phyloP scores from a whole-genome alignment of 345 rosid species.

The Carallia brachiata region DNA sequence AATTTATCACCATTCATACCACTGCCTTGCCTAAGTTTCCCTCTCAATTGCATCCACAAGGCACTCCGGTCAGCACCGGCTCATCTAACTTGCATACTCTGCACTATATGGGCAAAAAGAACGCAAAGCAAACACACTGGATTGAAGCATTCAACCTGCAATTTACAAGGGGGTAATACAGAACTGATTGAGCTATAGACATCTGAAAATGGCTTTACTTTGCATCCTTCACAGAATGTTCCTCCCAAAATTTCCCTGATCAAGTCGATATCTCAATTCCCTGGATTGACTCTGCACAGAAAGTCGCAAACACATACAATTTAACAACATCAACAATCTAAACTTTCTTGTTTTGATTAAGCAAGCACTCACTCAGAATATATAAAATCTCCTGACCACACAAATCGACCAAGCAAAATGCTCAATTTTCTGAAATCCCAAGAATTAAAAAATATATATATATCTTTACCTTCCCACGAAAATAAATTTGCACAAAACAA shows the following conservation, averaged over 20 bases:
- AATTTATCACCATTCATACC: constrained; percentile 10
- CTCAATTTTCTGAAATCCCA: background rate
- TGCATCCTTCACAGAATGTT: constrained; percentile 30
- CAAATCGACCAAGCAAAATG: background rate
- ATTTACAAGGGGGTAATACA: constrained; percentile 38
- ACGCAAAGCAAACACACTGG: constrained; percentile 50
- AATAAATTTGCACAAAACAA: background rate
- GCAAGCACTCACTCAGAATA: background rate
- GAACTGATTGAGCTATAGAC: constrained; percentile 38
- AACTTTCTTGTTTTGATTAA: background rate
- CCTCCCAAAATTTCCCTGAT: constrained; percentile 30
- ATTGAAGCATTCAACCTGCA: constrained; percentile 38
- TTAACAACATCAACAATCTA: background rate
- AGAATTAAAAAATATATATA: background rate
- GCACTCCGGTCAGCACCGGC: constrained; percentile 31
- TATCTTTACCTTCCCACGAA: background rate
- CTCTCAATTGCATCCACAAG: constrained; percentile 22
- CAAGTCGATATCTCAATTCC: constrained; percentile 30
- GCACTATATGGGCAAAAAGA: constrained; percentile 27
- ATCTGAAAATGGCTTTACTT: constrained; percentile 13
- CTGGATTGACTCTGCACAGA: constrained; percentile 41
- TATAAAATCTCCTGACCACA: background rate
- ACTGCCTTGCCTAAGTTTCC: constrained; percentile 22
- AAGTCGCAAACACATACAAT: background rate
- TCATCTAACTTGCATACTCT: constrained; percentile 27